Conservation (phyloP, 2,329 filamentous ascomycete species). For the Falciphora oryzae region DNA sequence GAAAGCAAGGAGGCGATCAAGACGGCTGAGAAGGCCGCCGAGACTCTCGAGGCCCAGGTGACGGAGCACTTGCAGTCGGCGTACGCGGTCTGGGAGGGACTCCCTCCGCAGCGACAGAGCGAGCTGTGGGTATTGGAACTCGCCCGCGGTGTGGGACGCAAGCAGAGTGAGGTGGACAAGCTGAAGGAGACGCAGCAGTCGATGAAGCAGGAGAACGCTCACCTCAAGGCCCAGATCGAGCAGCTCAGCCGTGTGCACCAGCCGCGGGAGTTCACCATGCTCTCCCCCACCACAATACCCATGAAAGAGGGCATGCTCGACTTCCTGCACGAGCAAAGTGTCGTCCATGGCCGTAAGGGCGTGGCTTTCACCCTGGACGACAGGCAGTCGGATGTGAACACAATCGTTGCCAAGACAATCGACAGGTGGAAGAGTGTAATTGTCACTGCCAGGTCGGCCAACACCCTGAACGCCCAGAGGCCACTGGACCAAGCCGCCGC, state of each 20-base stretch:
- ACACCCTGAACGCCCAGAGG: conserved; percentile 42
- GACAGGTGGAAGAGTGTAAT: conserved; percentile 59
- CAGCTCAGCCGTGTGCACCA: conserved; percentile 54
- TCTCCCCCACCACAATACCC: conserved; percentile 45
- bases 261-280: conserved; percentile 51
- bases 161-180: conserved; percentile 48
- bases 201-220: conserved; percentile 50
- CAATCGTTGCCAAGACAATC: conserved; percentile 48
- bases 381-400: conserved; percentile 44
- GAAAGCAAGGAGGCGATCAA: conserved; percentile 40
- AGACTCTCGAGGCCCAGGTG: conserved; percentile 61
- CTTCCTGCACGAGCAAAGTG: conserved; percentile 39
- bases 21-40: conserved; percentile 46
- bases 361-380: conserved; percentile 46
- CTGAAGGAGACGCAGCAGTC: conserved; percentile 44
- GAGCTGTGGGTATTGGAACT: conserved; percentile 59
- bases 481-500: conserved; percentile 33
- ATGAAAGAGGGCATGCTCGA: conserved; percentile 43
- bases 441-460: conserved; percentile 38
- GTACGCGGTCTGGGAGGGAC: conserved; percentile 68
- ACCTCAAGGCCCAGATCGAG: conserved; percentile 53
- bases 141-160: conserved; percentile 52
- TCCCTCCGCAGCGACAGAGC: conserved; percentile 49
- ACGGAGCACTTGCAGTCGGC: conserved; percentile 71
- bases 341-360: conserved; percentile 28